These are phyloP conservation scores for Coniophora puteana DNA, from an alignment of 1,284 basidiomycete genomes.

Conservation along the genomic window DNA sequence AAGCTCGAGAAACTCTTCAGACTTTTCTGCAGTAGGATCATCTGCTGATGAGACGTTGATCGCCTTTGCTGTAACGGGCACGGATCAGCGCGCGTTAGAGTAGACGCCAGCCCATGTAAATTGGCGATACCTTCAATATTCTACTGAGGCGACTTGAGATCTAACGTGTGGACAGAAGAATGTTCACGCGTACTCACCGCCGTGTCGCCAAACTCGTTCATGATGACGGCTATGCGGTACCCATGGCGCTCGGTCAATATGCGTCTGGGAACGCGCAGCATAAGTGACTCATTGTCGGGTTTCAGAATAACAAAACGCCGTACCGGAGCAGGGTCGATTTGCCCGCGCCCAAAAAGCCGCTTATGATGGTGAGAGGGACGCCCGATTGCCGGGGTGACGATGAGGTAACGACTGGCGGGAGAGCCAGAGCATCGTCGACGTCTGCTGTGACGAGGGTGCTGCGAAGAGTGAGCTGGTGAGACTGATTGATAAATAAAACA, in stretches of 20 bases:
- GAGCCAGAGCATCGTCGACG: slow-evolving; percentile 26
- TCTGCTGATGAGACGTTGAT: slow-evolving; percentile 74
- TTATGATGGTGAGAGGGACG: slow-evolving; percentile 87
- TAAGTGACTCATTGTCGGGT: neutral
- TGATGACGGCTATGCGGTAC: slow-evolving; percentile 92
- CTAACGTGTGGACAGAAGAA: slow-evolving; percentile 12
- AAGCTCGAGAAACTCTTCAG: slow-evolving; percentile 82
- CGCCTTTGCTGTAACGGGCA: slow-evolving; percentile 55
- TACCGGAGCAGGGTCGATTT: slow-evolving; percentile 86
- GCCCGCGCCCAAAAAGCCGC: slow-evolving; percentile 88
- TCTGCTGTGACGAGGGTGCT: slow-evolving; percentile 9
- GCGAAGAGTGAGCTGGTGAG: neutral
- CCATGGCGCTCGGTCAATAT: slow-evolving; percentile 91
- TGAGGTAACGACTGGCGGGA: neutral
- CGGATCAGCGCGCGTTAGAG: neutral
- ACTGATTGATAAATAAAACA: slow-evolving; percentile 9
- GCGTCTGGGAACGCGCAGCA: slow-evolving; percentile 45
- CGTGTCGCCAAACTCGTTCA: slow-evolving; percentile 92
- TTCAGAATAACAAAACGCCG: slow-evolving; percentile 15
- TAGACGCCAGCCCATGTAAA: neutral
- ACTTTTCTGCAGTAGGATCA: slow-evolving; percentile 56
- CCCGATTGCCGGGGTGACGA: slow-evolving; percentile 25
- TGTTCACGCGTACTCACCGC: slow-evolving; percentile 48
- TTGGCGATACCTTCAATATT: too few relatives aligned
- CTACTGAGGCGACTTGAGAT: too few relatives aligned